Base-by-base conservation (phyloP, 2,329 filamentous ascomycete genomes). In the Periconia sp. region DNA sequence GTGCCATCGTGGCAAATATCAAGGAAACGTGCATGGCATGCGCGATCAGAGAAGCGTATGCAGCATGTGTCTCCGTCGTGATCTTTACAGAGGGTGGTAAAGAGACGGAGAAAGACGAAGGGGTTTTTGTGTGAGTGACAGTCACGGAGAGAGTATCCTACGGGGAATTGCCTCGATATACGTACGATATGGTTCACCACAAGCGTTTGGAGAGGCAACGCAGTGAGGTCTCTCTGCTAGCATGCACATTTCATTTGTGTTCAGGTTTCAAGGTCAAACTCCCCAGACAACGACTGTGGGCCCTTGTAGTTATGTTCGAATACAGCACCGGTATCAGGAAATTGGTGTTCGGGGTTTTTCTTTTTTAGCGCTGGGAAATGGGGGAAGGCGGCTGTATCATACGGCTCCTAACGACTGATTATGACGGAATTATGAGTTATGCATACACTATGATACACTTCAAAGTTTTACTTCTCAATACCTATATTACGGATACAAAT, bases 11-110 rank as follows among this genome's bases (percentile, higher is more conserved):
- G 53, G 87, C 87, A 9, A 86, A 91, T 70, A 70, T 90, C 49
- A 77, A 81, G 54, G 84, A 81, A 74, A 91, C 88, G 15, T 91
- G 86, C 72, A 84, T 90, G 80, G 82, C 87, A 15, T 92, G 89
- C 70, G 86, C 87, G 10, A 85, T 91, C 54, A 79, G 89, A 55
- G 88, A 91, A 72, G 88, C 89, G 30, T 91, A 89, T 71, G 89
- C 89, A 2, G 87, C 86, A 15, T 86, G 86, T 35, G 71, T 91
- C 49, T 88, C 85, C 45, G 88, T 91, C 41, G 85, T 90, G 41
- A 89, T 92, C 52, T 73, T 91, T 50, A 78, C 76, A 0, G 74
- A 78, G 55, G 74, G 76, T 8, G 71, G 75, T 50, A 76, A 75
- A 54, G 64, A 72, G 55, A 76, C 79, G 58, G 77, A 79, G 47